Base-by-base conservation (phyloP, 768 basidiomycete genomes). In the Leccinum subtestaceum region DNA sequence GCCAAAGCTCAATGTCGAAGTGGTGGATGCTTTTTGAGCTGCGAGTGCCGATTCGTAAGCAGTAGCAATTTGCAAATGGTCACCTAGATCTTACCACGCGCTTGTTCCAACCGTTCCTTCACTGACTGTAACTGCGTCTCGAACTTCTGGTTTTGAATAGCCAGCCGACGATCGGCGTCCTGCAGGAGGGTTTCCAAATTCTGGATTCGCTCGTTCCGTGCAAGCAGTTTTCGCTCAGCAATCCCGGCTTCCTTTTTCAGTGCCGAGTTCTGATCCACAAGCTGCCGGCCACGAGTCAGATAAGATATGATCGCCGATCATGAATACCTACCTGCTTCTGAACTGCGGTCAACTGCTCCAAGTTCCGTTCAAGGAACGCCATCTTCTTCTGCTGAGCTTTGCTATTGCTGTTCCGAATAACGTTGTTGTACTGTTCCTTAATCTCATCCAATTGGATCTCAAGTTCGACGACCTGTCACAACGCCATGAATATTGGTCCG, bases 371-470 rank as follows among this genome's bases (percentile, higher is more conserved):
- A 56, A 99, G 76, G 84, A 98, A 97, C 12, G 94, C 92, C 91
- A 98, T 95, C 84, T 98, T 98, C 84, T 96, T 95, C 77, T 96
- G 93, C 66, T 99, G 97, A 7, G 96, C 93, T 74, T 96, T 95
- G 75, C 90, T 95, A 75, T 98, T 98, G 78, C 94, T 95, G 73
- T 97, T 97, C 62, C 93, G 89, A 67, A 97, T 95, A 59, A 98
- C 93, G 71, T 95, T 96, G 78, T 95, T 96, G 76, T 99, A 99
- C 71, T 98, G 95, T 75, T 99, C 97, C 74, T 92, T 93, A 74
- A 97, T 94, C 72, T 99, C 97, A 69, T 98, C 97, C 34, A 99
- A 80, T 72, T 98, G 95, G 63, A 99, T 98, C 75, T 99, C 97
- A 29, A 99, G 86, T 76, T 98, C 97, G 54, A 99, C 96, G 45